These are phyloP conservation scores for Ceratocystis cubensis DNA, from an alignment of 2,329 filamentous ascomycete genomes.

Conservation along the genomic window DNA sequence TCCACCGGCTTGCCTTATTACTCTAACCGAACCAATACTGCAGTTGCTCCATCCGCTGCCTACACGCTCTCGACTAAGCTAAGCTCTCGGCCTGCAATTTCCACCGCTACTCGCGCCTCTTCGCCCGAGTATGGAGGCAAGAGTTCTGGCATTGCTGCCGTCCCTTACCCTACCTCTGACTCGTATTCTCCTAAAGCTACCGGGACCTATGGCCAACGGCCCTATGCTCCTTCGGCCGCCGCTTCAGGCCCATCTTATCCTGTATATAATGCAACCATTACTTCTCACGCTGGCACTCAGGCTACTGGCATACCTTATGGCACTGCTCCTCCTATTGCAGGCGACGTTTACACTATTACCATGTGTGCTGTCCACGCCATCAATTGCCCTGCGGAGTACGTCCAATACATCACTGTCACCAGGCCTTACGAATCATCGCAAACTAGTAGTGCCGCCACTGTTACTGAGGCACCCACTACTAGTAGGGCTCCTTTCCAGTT, in stretches of 20 bases:
- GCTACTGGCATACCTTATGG: conserved; percentile 16
- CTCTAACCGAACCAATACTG: background rate
- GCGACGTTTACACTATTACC: conserved; percentile 28
- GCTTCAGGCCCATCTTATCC: background rate
- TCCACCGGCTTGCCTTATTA: background rate
- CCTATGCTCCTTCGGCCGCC: background rate
- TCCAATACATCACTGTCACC: conserved; percentile 28
- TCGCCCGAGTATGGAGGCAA: background rate
- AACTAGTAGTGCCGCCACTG: background rate
- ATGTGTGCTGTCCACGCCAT: conserved; percentile 29
- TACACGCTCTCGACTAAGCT: background rate
- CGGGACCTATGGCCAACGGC: background rate
- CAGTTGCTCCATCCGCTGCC: background rate
- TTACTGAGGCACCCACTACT: background rate
- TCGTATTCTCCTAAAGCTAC: conserved; percentile 9
- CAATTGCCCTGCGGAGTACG: conserved; percentile 32
- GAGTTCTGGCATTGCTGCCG: background rate
- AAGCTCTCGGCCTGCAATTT: background rate
- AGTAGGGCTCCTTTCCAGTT: conserved; percentile 10
- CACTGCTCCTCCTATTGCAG: conserved; percentile 13
- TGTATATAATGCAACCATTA: background rate
- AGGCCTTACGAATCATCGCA: background rate
- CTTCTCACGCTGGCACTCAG: conserved; percentile 14
- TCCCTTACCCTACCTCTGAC: background rate
- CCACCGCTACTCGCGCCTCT: background rate